These are phyloP conservation scores for Grigorovia yakushimaensis DNA, from an alignment of 805 yeast species.

Conservation along the genomic window DNA sequence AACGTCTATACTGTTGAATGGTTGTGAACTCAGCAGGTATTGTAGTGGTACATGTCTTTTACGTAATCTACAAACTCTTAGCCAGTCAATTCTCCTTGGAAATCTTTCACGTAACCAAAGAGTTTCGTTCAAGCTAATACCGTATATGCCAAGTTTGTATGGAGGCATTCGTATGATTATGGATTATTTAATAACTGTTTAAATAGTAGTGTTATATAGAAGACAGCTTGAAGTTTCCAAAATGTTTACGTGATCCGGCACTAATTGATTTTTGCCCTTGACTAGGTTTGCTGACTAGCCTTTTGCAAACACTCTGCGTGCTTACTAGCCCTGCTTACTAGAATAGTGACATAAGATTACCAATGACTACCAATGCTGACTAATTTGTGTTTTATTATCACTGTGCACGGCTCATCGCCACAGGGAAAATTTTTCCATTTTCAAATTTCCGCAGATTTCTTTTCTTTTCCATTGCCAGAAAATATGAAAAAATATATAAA, in stretches of 20 bases:
- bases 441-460: not conserved
- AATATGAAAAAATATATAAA: not conserved
- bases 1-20: conserved; percentile 65
- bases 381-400: no score
- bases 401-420: not conserved
- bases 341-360: not conserved
- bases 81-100: not conserved
- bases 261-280: no score
- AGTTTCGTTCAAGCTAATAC: conserved; percentile 10
- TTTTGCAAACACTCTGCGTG: no score
- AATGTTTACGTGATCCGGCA: no score
- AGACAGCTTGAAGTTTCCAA: no score
- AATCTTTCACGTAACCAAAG: conserved; percentile 19
- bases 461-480: not conserved
- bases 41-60: conserved; percentile 61
- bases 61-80: conserved; percentile 44
- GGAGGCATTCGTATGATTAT: no score
- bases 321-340: not conserved
- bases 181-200: no score
- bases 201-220: no score
- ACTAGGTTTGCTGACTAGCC: no score
- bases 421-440: not conserved
- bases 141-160: not conserved
- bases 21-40: conserved; percentile 77
- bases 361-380: not conserved